phyloP scores from a whole-genome alignment of 495 filamentous ascomycete genomes.

The Melanomma pulvis-pyrius region DNA sequence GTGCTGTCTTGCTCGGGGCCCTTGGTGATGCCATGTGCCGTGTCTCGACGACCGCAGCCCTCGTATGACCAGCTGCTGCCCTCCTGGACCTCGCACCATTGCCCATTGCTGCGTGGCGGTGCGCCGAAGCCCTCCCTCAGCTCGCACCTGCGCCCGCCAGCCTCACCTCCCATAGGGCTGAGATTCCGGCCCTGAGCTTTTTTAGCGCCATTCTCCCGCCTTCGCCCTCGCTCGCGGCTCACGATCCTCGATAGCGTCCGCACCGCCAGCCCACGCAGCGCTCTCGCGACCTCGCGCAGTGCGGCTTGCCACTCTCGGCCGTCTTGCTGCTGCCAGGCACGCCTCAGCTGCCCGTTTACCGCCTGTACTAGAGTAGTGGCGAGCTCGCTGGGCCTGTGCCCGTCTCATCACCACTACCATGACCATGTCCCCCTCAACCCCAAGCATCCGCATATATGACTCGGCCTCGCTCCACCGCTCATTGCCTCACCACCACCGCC shows the following conservation, averaged over 20 bases:
- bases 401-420: constrained; percentile 9
- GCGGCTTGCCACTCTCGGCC: constrained; percentile 17
- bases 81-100: not conserved
- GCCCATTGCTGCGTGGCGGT: not conserved
- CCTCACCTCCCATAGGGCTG: not conserved
- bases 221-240: no score
- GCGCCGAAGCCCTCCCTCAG: not conserved
- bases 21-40: constrained; percentile 23
- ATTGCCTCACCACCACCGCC: constrained; percentile 36
- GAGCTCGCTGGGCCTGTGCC: constrained; percentile 26
- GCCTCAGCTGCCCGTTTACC: constrained; percentile 22
- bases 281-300: not conserved
- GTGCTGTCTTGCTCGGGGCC: constrained; percentile 20
- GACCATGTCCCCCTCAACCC: constrained; percentile 39
- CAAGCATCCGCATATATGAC: constrained; percentile 42
- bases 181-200: no score
- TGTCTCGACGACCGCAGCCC: constrained; percentile 15
- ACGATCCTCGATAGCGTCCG: not conserved
- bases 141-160: not conserved
- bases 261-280: not conserved
- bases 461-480: constrained; percentile 36
- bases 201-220: no score
- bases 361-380: constrained; percentile 30
- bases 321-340: constrained; percentile 2
- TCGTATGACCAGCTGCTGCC: not conserved